Evolutionary conservation across 2,329 filamentous ascomycete species (phyloP).

Genomic region (Fusarium succisae): DNA sequence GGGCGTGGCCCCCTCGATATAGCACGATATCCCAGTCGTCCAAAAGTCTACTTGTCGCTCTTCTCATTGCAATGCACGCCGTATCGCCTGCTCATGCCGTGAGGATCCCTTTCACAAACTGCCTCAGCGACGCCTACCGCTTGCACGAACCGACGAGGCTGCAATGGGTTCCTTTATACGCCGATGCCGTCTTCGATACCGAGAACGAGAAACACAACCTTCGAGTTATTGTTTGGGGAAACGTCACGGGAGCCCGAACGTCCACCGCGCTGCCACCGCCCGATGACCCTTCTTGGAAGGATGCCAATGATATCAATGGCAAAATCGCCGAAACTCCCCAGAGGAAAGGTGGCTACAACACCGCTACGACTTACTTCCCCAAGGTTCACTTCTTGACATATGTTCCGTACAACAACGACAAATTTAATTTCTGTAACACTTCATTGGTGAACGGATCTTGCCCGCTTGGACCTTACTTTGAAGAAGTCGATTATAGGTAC

Average conservation of each 20-base stretch:
- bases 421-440: constrained; percentile 72
- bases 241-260: constrained; percentile 80
- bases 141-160: constrained; percentile 67
- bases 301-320: constrained; percentile 69
- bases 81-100: constrained; percentile 65
- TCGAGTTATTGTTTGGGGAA: constrained; percentile 85
- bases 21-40: constrained; percentile 26
- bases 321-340: constrained; percentile 78
- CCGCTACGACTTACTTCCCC: constrained; percentile 77
- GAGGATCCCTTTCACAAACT: constrained; percentile 84
- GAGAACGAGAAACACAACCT: constrained; percentile 69
- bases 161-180: constrained; percentile 81
- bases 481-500: constrained; percentile 51
- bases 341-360: constrained; percentile 53
- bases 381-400: constrained; percentile 81
- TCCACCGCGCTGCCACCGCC: constrained; percentile 67
- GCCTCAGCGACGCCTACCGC: constrained; percentile 71
- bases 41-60: constrained; percentile 46
- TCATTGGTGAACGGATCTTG: constrained; percentile 70
- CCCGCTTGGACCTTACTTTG: constrained; percentile 79
- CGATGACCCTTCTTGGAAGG: constrained; percentile 67
- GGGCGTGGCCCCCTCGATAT: constrained; percentile 28
- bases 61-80: constrained; percentile 52
- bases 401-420: constrained; percentile 64
- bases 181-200: constrained; percentile 79